These are phyloP conservation scores for Pythium brachiatum DNA, from an alignment of 352 stramenopile species.

Conservation along the genomic window DNA sequence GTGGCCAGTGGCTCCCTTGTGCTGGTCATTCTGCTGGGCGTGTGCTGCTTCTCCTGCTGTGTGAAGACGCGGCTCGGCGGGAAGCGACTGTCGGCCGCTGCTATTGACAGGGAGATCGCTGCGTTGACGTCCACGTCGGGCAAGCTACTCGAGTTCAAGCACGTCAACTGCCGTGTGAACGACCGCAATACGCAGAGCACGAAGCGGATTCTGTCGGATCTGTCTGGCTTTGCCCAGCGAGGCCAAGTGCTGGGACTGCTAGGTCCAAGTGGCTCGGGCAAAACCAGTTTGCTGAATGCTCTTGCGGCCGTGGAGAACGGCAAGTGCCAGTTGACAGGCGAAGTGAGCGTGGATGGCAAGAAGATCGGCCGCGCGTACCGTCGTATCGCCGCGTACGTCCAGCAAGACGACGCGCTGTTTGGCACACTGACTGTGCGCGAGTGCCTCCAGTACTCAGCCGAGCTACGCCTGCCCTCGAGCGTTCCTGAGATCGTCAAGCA, in stretches of 20 bases:
- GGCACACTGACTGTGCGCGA: conserved; percentile 82
- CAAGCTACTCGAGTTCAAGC: conserved; percentile 50
- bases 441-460: conserved; percentile 79
- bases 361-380: conserved; percentile 59
- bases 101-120: conserved; percentile 43
- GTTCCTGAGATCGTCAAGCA: conserved; percentile 55
- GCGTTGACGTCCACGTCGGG: conserved; percentile 43
- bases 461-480: conserved; percentile 57
- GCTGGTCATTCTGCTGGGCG: conserved; percentile 29
- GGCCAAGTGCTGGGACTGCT: conserved; percentile 70
- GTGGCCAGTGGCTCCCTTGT: conserved; percentile 29
- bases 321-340: conserved; percentile 42
- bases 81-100: conserved; percentile 15
- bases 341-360: conserved; percentile 61
- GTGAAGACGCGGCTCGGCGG: conserved; percentile 31
- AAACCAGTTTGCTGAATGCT: conserved; percentile 82
- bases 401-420: conserved; percentile 86
- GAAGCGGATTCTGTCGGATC: conserved; percentile 55
- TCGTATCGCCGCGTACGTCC: conserved; percentile 80
- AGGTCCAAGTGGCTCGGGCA: conserved; percentile 76
- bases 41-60: conserved; percentile 40
- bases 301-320: conserved; percentile 74
- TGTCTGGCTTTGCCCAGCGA: conserved; percentile 50
- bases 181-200: conserved; percentile 7
- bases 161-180: conserved; percentile 47